A percentile compares a stretch with the other conserved stretches of the same genome.
phyloP scores from a whole-genome alignment of 140 eudicot genomes.

The Oenanthe javanica region DNA sequence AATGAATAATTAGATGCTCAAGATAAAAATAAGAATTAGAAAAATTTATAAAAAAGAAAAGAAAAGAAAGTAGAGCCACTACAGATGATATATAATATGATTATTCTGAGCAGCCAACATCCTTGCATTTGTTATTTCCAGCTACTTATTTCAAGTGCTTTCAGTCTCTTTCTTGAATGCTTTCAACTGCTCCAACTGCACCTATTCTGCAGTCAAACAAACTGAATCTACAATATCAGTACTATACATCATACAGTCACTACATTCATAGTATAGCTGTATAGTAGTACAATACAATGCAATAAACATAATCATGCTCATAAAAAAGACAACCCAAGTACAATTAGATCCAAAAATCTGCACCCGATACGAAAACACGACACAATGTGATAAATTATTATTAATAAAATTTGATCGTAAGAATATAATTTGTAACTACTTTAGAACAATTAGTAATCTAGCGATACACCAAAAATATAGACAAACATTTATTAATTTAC shows the following conservation, averaged over 20 bases:
- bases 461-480: too few species aligned
- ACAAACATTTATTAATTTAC: too few species aligned
- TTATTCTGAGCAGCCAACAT: slow-evolving; percentile 49
- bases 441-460: too few species aligned
- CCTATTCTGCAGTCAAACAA: slow-evolving; percentile 80
- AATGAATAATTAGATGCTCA: slow-evolving; percentile 39
- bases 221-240: slow-evolving; percentile 42
- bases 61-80: slow-evolving; percentile 33
- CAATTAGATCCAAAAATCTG: too few species aligned
- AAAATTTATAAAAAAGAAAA: slow-evolving; percentile 11
- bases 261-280: too few species aligned
- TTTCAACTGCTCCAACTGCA: slow-evolving; percentile 28
- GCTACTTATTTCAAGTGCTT: slow-evolving; percentile 15
- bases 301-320: too few species aligned
- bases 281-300: too few species aligned
- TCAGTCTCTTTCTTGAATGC: slow-evolving; percentile 31
- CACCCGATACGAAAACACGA: too few species aligned
- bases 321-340: too few species aligned
- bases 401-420: too few species aligned
- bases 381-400: too few species aligned
- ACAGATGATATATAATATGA: slow-evolving; percentile 49
- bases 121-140: slow-evolving; percentile 46
- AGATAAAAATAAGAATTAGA: slow-evolving; percentile 14
- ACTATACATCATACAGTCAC: background rate
- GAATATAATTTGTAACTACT: too few species aligned